Evolutionary conservation across 2,329 filamentous ascomycete species (phyloP), one percentile per base, ranked within the genome.

Genomic region (Cladosporium sp.): DNA sequence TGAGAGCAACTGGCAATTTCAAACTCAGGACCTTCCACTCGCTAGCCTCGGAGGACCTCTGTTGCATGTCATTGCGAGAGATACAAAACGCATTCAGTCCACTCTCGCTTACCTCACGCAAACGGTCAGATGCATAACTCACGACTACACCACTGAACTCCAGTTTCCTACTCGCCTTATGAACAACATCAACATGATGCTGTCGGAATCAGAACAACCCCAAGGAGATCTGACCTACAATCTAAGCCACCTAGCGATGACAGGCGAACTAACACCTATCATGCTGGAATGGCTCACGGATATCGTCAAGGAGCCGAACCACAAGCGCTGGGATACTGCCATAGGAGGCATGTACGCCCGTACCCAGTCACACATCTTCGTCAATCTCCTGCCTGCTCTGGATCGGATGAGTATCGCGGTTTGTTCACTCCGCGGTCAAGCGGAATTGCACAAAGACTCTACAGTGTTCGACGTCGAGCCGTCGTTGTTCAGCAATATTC

Each of bases 321-420:
- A 95, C 60, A 96, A 95, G 69, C 78, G 93, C 42, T 98, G 93
- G 93, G 91, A 97, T 55, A 94, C 92, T 62, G 85, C 87, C 5
- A 86, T 94, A 2, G 78, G 80, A 1, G 81, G 82, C 3, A 88
- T 90, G 1, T 84, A 96, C 16, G 83, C 88, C 53, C 85, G 82
- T 48, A 77, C 97, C 8, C 81, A 89, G 43, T 79, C 81, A 46
- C 76, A 97, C 11, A 76, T 90, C 0, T 91, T 95, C 62, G 85
- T 95, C 63, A 91, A 94, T 65, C 82, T 96, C 45, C 76, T 97
- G 2, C 93, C 93, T 0, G 89, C 88, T 0, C 74, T 97, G 2
- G 90, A 97, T 59, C 83, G 92, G 46, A 86, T 86, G 57, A 79
- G 80, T 40, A 82, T 96, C 19, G 84, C 95, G 27, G 78, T 95